Conservation (phyloP, 164 flowering plant species). For the Nymphaea thermarum region DNA sequence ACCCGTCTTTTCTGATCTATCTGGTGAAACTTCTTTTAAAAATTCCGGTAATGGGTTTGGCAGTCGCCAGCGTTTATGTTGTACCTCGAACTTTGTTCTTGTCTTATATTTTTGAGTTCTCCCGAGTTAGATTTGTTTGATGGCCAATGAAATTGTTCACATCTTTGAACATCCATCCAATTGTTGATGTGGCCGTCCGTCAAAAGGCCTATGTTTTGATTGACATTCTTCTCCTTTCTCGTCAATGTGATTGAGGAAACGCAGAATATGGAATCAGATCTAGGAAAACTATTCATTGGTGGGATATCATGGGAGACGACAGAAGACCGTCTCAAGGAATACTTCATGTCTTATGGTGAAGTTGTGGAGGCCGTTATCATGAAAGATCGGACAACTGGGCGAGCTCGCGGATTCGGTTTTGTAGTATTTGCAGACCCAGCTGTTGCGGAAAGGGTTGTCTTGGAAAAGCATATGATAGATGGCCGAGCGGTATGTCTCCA, state of each 20-base stretch:
- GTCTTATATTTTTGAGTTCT: background rate
- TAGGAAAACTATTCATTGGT: constrained; percentile 77
- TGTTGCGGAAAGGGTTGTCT: constrained; percentile 67
- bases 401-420: constrained; percentile 90
- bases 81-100: background rate
- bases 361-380: constrained; percentile 77
- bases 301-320: constrained; percentile 95
- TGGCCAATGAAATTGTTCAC: background rate
- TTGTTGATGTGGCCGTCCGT: background rate
- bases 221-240: background rate
- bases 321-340: constrained; percentile 66
- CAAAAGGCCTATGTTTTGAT: background rate
- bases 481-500: constrained; percentile 49
- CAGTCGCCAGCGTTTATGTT: background rate
- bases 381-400: constrained; percentile 85
- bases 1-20: background rate
- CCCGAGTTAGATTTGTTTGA: background rate
- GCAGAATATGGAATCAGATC: constrained; percentile 44
- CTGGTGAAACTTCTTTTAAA: background rate
- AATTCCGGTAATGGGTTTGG: background rate
- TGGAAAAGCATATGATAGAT: constrained; percentile 65
- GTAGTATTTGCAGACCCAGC: constrained; percentile 75
- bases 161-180: too few species aligned
- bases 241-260: background rate
- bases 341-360: constrained; percentile 60